Percentiles rank a stretch among this genome's conserved stretches.
phyloP scores from a whole-genome alignment of 192 early-diverging fungal species.

The Diversispora epigaea region DNA sequence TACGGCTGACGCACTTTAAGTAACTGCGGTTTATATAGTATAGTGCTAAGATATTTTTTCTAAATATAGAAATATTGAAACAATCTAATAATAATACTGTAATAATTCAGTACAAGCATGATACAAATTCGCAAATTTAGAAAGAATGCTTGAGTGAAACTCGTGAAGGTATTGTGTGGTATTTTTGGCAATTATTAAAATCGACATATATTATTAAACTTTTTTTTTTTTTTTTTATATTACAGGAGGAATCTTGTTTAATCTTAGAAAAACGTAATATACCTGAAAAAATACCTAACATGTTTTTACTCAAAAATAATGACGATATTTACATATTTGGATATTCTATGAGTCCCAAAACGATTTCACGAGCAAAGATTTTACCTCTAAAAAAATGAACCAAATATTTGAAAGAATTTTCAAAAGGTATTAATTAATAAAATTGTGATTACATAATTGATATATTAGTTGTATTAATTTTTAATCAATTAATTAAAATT shows the following conservation, averaged over 20 bases:
- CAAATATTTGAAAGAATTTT: slow-evolving; percentile 12
- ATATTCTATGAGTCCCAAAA: neutral
- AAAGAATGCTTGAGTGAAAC: no score
- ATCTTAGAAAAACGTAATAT: slow-evolving; percentile 18
- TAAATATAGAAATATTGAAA: no score
- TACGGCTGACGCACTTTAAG: no score
- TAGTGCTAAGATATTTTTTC: no score
- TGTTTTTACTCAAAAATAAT: no score
- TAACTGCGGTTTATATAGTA: no score
- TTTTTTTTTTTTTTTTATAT: neutral
- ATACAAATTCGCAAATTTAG: no score
- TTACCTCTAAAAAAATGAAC: neutral
- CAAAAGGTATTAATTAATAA: slow-evolving; percentile 7
- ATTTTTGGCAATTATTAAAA: neutral
- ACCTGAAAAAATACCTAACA: neutral
- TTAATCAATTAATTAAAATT: neutral
- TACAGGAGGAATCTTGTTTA: slow-evolving; percentile 3
- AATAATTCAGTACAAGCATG: no score
- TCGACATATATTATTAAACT: neutral
- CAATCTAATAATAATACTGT: no score
- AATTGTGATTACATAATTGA: neutral
- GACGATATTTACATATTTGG: neutral
- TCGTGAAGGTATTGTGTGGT: slow-evolving; percentile 4
- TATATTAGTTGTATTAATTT: no score
- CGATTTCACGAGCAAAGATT: slow-evolving; percentile 3